Conservation (phyloP, 2,329 filamentous ascomycete genomes). For the Scedosporium minutisporum region DNA sequence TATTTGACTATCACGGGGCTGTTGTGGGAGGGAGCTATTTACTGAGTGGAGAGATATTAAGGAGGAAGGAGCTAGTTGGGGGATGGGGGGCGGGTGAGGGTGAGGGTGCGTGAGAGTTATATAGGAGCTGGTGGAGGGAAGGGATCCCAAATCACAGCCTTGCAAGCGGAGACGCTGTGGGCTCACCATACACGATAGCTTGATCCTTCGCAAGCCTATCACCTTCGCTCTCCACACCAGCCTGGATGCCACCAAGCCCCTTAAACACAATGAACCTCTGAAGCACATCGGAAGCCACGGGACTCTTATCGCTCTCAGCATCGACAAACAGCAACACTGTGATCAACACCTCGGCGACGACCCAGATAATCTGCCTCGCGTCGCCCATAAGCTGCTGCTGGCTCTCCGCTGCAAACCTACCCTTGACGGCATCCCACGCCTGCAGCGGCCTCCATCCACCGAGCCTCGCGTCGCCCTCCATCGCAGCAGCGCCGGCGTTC, state of each 20-base stretch:
- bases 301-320: slow-evolving; percentile 24
- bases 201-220: slow-evolving; percentile 8
- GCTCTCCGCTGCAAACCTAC: slow-evolving; percentile 21
- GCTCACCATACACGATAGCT: slow-evolving; percentile 8
- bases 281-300: slow-evolving; percentile 28
- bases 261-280: slow-evolving; percentile 26
- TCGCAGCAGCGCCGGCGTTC: slow-evolving; percentile 10
- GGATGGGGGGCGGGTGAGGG: too few species aligned
- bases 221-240: neutral
- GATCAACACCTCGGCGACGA: slow-evolving; percentile 32
- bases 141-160: neutral
- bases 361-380: slow-evolving; percentile 34
- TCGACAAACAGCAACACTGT: slow-evolving; percentile 33
- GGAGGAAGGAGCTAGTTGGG: too few species aligned
- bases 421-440: slow-evolving; percentile 30
- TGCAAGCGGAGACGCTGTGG: neutral
- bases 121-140: neutral
- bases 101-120: too few species aligned
- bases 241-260: slow-evolving; percentile 1
- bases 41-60: too few species aligned
- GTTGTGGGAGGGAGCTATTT: too few species aligned
- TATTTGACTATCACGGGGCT: too few species aligned
- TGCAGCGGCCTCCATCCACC: slow-evolving; percentile 17
- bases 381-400: slow-evolving; percentile 33
- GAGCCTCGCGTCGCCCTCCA: slow-evolving; percentile 15